Base-by-base conservation (phyloP, 352 stramenopile genomes). In the Pythium insidiosum region DNA sequence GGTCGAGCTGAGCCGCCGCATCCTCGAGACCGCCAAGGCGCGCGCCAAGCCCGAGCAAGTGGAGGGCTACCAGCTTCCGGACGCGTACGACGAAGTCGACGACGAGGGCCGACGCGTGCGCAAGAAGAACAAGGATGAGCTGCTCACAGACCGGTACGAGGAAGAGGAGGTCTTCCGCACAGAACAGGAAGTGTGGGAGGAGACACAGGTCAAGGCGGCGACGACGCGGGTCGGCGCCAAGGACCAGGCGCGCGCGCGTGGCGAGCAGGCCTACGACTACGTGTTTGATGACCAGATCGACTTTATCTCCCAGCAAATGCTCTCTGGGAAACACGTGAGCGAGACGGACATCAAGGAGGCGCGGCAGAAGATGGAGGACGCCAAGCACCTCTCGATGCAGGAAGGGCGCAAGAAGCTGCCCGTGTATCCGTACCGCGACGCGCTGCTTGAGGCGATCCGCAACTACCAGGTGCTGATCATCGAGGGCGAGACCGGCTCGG, bases 201-300 rank as follows among this genome's bases (percentile, higher is more conserved):
- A 98, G 47, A 91, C 93, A 6, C 96, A 99, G 58, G 94, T 95
- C 20, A 80, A 89, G 58, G 94, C 96, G 68, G 83, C 87, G 0
- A 76, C 56, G 15, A 68, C 49, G 26, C 73, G 40, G n/a, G 66
- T 75, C 31, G 64, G 79, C 38, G 67, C 71, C 0, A 82, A 94
- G 26, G 82, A 94, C 43, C 89, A 93, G 22, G 30, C 52, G 26
- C 31, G 36, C 4, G 68, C 68, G 20, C 56, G 61, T 11, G 44
- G 74, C 12, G 85, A 88, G 19, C 76, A 96, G 19, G 78, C 97
- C 52, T 98, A 98, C 40, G 96, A 98, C 37, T 90, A 98, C 34
- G 83, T 99, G 4, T 97, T 99, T 61, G 96, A 99, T 49, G 95
- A 99, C 65, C 77, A 97, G 57, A 98, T 99, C 58, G 96, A 99